These are phyloP conservation scores for Exophiala sp. DNA, from an alignment of 2,329 filamentous ascomycete species.

Conservation along the genomic window DNA sequence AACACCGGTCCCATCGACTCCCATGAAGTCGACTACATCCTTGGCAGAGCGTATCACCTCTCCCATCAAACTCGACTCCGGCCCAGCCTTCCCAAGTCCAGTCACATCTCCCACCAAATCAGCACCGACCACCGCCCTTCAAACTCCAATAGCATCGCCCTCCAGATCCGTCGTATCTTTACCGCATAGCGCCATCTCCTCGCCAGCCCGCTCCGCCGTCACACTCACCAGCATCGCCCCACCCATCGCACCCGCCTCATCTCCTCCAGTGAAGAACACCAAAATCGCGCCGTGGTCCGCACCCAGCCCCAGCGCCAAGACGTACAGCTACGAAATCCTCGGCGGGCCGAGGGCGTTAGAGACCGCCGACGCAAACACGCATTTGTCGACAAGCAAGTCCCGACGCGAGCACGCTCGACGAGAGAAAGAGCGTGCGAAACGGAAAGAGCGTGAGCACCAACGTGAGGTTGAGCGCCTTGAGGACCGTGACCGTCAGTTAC, in stretches of 20 bases:
- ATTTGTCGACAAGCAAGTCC: neutral
- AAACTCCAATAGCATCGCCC: too few relatives aligned
- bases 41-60: too few relatives aligned
- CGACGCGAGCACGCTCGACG: conserved; percentile 5
- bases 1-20: too few relatives aligned
- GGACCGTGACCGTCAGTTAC: neutral
- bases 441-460: conserved; percentile 5
- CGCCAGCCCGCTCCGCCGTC: too few relatives aligned
- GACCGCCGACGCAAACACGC: neutral
- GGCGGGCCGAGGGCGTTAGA: conserved; percentile 10
- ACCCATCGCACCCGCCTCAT: neutral
- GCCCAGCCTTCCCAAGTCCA: too few relatives aligned
- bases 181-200: too few relatives aligned
- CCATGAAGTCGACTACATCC: too few relatives aligned
- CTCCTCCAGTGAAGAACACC: conserved; percentile 2
- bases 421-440: conserved; percentile 5
- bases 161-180: too few relatives aligned
- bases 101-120: too few relatives aligned
- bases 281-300: neutral
- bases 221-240: neutral
- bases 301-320: neutral
- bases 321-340: conserved; percentile 18
- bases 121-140: too few relatives aligned
- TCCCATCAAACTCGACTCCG: too few relatives aligned
- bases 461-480: neutral